Conservation (phyloP, 192 early-diverging fungal genomes). For the Coemansia sp. region DNA sequence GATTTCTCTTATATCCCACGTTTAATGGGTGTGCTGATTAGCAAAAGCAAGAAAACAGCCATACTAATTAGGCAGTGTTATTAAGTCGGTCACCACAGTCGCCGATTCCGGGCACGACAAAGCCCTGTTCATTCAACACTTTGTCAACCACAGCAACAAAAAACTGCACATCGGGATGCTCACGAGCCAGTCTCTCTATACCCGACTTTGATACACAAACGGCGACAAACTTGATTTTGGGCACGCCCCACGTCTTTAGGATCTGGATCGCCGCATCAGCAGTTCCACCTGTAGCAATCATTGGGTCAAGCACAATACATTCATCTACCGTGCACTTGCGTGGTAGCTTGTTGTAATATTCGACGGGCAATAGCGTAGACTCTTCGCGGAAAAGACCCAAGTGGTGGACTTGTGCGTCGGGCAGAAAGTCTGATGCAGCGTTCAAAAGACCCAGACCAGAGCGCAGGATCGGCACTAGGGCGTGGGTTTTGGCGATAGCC, state of each 20-base stretch:
- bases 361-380: constrained; percentile 79
- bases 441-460: constrained; percentile 63
- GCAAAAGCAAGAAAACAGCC: neutral
- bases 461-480: constrained; percentile 66
- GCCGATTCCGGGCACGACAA: constrained; percentile 64
- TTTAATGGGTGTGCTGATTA: neutral
- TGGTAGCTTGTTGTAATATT: constrained; percentile 91
- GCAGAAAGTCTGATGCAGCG: constrained; percentile 62
- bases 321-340: constrained; percentile 63
- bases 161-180: constrained; percentile 61
- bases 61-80: constrained; percentile 44
- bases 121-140: constrained; percentile 58
- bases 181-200: constrained; percentile 39
- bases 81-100: constrained; percentile 71
- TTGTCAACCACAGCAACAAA: constrained; percentile 62
- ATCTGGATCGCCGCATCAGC: constrained; percentile 76
- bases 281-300: constrained; percentile 80
- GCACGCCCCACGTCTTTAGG: constrained; percentile 73
- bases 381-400: constrained; percentile 81
- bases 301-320: constrained; percentile 77
- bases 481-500: constrained; percentile 45
- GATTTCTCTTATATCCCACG: too few species aligned
- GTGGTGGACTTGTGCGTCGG: constrained; percentile 71
- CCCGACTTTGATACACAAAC: constrained; percentile 60
- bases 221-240: constrained; percentile 70